Evolutionary conservation across 192 early-diverging fungal genomes (phyloP), one percentile per base, ranked within the genome.

Genomic region (Rhizoclosmatium globosum): DNA sequence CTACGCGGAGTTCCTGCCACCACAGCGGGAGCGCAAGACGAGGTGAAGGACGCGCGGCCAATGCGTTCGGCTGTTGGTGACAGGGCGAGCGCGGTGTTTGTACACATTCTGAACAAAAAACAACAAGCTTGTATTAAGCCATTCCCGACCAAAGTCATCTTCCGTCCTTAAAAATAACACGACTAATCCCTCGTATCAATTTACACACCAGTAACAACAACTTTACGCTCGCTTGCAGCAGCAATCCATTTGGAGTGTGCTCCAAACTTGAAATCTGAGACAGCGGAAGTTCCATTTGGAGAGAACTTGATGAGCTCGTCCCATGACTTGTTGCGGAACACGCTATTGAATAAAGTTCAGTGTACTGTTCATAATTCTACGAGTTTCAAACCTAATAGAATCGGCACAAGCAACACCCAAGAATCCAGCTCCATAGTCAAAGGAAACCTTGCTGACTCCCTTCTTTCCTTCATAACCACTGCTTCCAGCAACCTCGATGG

Each of bases 381-480:
- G 31, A 31, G 31, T 31, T 31, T 31, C 69, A 47, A 70, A 88
- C 88, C 76, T 85, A n/a, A 87, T 60, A 2, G 74, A 68, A 21
- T 67, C 58, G 42, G 76, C 83, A 31, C 90, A 89, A 61, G 90
- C 94, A 56, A 94, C 87, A 23, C 89, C 96, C 58, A 98, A 79
- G 72, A 94, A 99, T 68, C 94, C 92, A 39, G 93, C 96, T 60
- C 92, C 93, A 57, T 87, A 85, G 74, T 99, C 97, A 83, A 95
- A 99, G 15, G 84, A 77, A 39, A 93, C 88, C n/a, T 85, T 80
- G 39, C 85, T 83, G 38, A 94, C 85, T 21, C 89, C 82, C 31
- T 50, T 58, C 61, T 50, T 47, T 23, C 45, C 21, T 13, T 19
- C 47, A 21, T 46, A 23, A 0, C 80, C 82, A 6, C 87, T 87